Percentiles rank a stretch among this genome's conserved stretches.
phyloP scores from a whole-genome alignment of 768 basidiomycete species.

The Tylopilus vinaceipallidus region DNA sequence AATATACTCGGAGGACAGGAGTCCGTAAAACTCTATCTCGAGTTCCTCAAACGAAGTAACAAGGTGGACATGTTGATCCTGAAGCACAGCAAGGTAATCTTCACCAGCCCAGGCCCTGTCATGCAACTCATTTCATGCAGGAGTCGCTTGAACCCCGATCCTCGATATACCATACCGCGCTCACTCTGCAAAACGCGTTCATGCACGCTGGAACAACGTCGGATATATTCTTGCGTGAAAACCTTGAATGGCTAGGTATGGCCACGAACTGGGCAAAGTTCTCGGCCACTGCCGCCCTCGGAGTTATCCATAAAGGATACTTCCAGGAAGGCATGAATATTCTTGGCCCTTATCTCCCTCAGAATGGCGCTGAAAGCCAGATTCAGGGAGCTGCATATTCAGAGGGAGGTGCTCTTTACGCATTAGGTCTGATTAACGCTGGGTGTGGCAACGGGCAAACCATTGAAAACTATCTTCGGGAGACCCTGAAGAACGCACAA shows the following conservation, averaged over 20 bases:
- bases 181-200: slow-evolving; percentile 96
- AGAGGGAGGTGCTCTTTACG: slow-evolving; percentile 95
- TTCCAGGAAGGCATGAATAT: slow-evolving; percentile 91
- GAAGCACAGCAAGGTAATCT: slow-evolving; percentile 81
- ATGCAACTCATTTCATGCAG: slow-evolving; percentile 37
- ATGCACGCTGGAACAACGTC: slow-evolving; percentile 98
- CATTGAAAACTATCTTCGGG: slow-evolving; percentile 74
- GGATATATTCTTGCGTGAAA: slow-evolving; percentile 89
- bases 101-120: not conserved
- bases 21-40: slow-evolving; percentile 88
- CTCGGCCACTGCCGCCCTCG: slow-evolving; percentile 93
- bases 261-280: slow-evolving; percentile 99
- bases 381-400: slow-evolving; percentile 82
- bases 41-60: slow-evolving; percentile 95
- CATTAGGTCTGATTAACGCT: slow-evolving; percentile 91
- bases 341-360: slow-evolving; percentile 91
- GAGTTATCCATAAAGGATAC: slow-evolving; percentile 97
- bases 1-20: slow-evolving; percentile 88
- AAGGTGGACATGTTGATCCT: slow-evolving; percentile 89
- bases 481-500: slow-evolving; percentile 70
- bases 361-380: slow-evolving; percentile 69
- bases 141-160: slow-evolving; percentile 90
- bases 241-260: slow-evolving; percentile 93
- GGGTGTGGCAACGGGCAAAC: slow-evolving; percentile 73
- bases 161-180: slow-evolving; percentile 95